Percentiles rank a stretch among this genome's conserved stretches.
Evolutionary conservation across 108 stramenopile genomes (phyloP).

Genomic region (Skeletonema menzelii): DNA sequence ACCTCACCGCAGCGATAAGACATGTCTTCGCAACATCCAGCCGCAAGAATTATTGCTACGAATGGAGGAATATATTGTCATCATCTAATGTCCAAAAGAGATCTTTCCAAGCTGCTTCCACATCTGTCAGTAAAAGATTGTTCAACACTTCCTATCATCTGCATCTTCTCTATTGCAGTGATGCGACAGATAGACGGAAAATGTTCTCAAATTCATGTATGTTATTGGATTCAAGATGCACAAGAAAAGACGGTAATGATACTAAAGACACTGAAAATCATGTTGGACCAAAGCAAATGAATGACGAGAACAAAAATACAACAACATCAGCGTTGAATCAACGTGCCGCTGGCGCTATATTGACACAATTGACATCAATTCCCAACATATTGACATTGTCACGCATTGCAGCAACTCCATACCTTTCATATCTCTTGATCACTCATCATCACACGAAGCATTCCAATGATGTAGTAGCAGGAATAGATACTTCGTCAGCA

Average conservation of each 20-base stretch:
- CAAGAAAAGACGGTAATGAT: background rate
- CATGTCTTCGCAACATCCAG: background rate
- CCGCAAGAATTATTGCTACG: background rate
- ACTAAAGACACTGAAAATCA: background rate
- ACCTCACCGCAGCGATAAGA: background rate
- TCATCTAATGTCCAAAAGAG: background rate
- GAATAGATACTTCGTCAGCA: background rate
- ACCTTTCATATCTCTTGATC: conserved; percentile 72
- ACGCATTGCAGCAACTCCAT: conserved; percentile 72
- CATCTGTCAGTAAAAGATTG: background rate
- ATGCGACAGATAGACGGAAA: background rate
- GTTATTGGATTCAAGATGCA: background rate
- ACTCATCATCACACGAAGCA: conserved; percentile 43
- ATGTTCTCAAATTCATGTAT: background rate
- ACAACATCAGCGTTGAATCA: conserved; percentile 22
- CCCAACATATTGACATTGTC: conserved; percentile 79
- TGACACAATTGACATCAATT: conserved; percentile 59
- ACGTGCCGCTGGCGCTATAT: conserved; percentile 34
- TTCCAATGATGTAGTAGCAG: background rate
- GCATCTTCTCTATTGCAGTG: background rate
- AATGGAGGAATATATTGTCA: background rate
- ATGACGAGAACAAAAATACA: background rate
- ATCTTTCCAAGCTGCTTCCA: background rate
- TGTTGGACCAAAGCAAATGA: background rate
- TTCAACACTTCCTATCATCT: background rate